A percentile compares a stretch with the other conserved stretches of the same genome.
Evolutionary conservation across 495 filamentous ascomycete genomes (phyloP).

Genomic region (Tuber magnatum): DNA sequence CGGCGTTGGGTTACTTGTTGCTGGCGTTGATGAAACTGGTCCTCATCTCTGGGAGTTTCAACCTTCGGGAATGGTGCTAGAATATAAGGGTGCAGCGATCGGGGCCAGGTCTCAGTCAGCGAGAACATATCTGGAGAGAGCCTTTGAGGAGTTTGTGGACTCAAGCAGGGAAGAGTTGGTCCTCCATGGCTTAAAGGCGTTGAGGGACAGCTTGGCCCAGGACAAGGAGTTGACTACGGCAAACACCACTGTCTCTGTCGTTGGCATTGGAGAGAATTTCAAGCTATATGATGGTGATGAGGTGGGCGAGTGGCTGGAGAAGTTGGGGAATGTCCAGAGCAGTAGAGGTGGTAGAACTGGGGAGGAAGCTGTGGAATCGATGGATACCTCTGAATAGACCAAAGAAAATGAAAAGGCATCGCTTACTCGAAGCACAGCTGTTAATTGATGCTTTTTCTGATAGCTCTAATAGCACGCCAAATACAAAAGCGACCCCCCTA

Average conservation of each 20-base stretch:
- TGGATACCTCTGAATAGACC: conserved; percentile 75
- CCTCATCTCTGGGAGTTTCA: conserved; percentile 98
- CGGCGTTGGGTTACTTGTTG: conserved; percentile 87
- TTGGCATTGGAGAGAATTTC: conserved; percentile 71
- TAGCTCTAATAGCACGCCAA: not conserved
- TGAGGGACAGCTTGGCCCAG: conserved; percentile 93
- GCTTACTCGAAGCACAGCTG: not conserved
- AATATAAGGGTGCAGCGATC: conserved; percentile 93
- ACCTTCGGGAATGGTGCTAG: conserved; percentile 87
- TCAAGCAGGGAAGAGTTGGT: conserved; percentile 75
- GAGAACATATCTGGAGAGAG: conserved; percentile 87
- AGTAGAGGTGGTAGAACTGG: conserved; percentile 41
- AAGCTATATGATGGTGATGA: conserved; percentile 86
- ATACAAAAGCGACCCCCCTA: not conserved
- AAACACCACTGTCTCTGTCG: conserved; percentile 84
- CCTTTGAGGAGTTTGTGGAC: conserved; percentile 70
- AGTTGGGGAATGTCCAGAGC: conserved; percentile 53
- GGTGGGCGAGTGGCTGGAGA: conserved; percentile 68
- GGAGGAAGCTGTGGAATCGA: conserved; percentile 47
- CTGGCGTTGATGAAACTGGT: conserved; percentile 85
- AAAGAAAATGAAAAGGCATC: conserved; percentile 5
- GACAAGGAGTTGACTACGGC: conserved; percentile 95
- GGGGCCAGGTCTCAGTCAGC: conserved; percentile 95
- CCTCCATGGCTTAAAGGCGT: conserved; percentile 76
- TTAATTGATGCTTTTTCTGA: not conserved